Conservation (phyloP, 2,329 filamentous ascomycete species). For the Fusarium domesticum region DNA sequence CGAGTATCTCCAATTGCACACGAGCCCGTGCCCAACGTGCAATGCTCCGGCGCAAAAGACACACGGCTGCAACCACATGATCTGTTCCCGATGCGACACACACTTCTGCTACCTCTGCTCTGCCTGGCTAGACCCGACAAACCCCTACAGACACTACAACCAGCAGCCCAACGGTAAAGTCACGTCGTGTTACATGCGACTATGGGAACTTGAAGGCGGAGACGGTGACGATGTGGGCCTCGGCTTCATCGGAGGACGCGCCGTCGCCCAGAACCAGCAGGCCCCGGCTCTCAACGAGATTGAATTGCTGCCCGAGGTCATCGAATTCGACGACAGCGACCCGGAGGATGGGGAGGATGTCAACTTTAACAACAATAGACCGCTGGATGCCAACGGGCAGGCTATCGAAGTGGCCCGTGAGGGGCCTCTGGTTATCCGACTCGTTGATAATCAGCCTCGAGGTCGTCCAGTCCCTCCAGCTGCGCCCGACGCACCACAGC, state of each 20-base stretch:
- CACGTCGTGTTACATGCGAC: slow-evolving; percentile 73
- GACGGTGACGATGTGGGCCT: slow-evolving; percentile 59
- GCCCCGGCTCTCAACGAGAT: slow-evolving; percentile 15
- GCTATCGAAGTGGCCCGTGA: slow-evolving; percentile 51
- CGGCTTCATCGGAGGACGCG: slow-evolving; percentile 41
- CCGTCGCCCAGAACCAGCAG: slow-evolving; percentile 14
- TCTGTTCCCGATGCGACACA: slow-evolving; percentile 80
- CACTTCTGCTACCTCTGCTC: slow-evolving; percentile 97
- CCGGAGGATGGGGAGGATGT: slow-evolving; percentile 28
- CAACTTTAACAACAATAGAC: slow-evolving; percentile 23
- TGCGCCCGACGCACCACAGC: slow-evolving; percentile 31
- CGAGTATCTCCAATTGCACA: slow-evolving; percentile 78
- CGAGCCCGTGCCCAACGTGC: slow-evolving; percentile 87
- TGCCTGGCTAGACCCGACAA: slow-evolving; percentile 74
- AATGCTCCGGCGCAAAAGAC: slow-evolving; percentile 82
- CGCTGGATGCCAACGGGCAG: slow-evolving; percentile 28
- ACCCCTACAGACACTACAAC: slow-evolving; percentile 91
- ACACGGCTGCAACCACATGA: slow-evolving; percentile 96
- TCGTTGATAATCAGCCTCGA: slow-evolving; percentile 41
- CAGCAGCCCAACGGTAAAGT: slow-evolving; percentile 47
- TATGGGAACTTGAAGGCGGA: slow-evolving; percentile 87
- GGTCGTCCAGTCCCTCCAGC: slow-evolving; percentile 30
- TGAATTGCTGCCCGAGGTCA: slow-evolving; percentile 25
- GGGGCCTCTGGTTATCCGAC: slow-evolving; percentile 55
- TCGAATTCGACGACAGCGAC: slow-evolving; percentile 34